These are phyloP conservation scores for Aspergillus olivimuriae DNA, from an alignment of 495 filamentous ascomycete species.

Conservation along the genomic window DNA sequence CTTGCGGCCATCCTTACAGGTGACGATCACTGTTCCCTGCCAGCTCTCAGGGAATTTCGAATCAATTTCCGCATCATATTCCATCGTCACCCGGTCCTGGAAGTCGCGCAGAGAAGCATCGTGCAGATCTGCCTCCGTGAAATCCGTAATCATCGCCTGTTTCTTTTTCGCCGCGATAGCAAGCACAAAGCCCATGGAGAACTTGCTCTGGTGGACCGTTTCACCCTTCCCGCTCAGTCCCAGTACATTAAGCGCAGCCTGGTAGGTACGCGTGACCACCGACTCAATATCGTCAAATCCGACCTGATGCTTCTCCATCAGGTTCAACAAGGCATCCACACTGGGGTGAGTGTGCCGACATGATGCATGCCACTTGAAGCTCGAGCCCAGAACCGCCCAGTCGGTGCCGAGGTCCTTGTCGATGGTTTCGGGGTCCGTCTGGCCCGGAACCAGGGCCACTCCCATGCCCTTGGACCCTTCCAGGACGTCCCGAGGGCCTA, in stretches of 20 bases:
- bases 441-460: conserved; percentile 19
- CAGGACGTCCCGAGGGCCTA: conserved; percentile 29
- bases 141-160: conserved; percentile 31
- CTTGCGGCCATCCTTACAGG: conserved; percentile 19
- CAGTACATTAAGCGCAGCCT: conserved; percentile 29
- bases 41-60: conserved; percentile 23
- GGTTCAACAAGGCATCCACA: conserved; percentile 25
- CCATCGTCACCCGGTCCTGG: conserved; percentile 25
- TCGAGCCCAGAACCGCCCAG: conserved; percentile 22
- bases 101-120: conserved; percentile 22
- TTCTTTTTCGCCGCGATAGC: conserved; percentile 31
- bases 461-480: conserved; percentile 31
- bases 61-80: conserved; percentile 25
- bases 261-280: conserved; percentile 23
- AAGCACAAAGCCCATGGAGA: conserved; percentile 35
- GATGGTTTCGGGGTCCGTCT: conserved; percentile 22
- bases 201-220: conserved; percentile 35
- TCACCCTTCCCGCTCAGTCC: conserved; percentile 22
- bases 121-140: conserved; percentile 23
- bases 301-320: conserved; percentile 24
- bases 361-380: conserved; percentile 35
- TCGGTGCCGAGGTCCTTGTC: conserved; percentile 21
- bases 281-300: conserved; percentile 27
- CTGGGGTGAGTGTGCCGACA: conserved; percentile 34
- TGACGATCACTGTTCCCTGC: conserved; percentile 28